Base-by-base conservation (phyloP, 768 basidiomycete genomes). In the Leccinellum luteum region DNA sequence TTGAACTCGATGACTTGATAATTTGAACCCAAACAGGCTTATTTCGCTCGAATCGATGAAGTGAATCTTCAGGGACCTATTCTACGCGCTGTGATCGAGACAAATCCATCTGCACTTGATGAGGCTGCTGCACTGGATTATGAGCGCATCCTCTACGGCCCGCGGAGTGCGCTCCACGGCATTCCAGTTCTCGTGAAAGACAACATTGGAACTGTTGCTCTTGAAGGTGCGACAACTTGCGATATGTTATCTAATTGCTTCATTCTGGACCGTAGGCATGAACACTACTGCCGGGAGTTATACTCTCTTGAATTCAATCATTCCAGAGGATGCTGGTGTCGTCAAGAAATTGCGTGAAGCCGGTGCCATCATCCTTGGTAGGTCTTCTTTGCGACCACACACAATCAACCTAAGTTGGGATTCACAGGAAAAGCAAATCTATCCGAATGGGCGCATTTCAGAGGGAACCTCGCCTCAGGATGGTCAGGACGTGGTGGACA, bases 401-500 rank as follows among this genome's bases (percentile, higher is more conserved):
- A 6, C 27, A 9, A 3, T 4, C 38, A 28, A 31, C 27, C 35
- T 44, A n/a, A 43, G 9, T 12, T 6, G 17, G 27, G 6, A 19
- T 6, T 2, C 4, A 31, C 62, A 78, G 82, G 82, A 7, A 85
- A 85, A 63, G 78, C 82, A 12, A 83, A 83, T 59, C 68, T 84
- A 15, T 82, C 81, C 0, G 82, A 84, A 66, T 83, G 75, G 61
- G 79, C 83, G 3, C 75, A 80, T 61, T 81, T 76, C 55, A 68
- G 83, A 43, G 82, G 69, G 34, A 67, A 73, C 28, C 43, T 79
- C 19, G 70, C 81, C 1, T 77, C 75, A 1, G 84, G 83, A 12
- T 86, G 82, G 81, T 83, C 82, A n/a, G 82, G 81, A 15, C 74
- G 83, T 8, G 74, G 76, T 23, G 82, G 83, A 3, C 84, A 84